Evolutionary conservation across 169 alveolate genomes (phyloP).

Genomic region (Cryptosporidium felis): DNA sequence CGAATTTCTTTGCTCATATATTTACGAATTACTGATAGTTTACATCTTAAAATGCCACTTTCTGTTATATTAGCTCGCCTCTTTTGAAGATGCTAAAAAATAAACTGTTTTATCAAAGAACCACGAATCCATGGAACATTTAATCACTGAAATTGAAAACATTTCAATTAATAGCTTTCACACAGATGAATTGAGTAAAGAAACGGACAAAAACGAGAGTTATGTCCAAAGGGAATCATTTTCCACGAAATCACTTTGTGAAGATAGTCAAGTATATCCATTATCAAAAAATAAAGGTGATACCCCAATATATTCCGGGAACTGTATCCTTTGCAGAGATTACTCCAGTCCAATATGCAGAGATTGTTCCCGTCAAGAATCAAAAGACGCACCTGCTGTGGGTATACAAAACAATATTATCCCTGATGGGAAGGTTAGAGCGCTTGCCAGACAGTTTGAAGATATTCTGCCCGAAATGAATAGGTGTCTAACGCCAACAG

Average conservation of each 20-base stretch:
- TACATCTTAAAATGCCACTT: too few relatives aligned
- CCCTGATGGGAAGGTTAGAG: constrained; percentile 68
- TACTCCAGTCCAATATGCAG: constrained; percentile 56
- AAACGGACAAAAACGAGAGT: constrained; percentile 4
- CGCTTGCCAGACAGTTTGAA: constrained; percentile 61
- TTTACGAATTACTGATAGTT: too few relatives aligned
- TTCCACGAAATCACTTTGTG: background rate
- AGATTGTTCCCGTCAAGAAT: constrained; percentile 8
- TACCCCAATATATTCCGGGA: background rate
- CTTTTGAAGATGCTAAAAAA: too few relatives aligned
- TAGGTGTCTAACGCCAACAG: too few relatives aligned
- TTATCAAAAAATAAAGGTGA: background rate
- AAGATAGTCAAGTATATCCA: background rate
- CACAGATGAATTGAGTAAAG: constrained; percentile 18
- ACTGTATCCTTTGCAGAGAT: constrained; percentile 58
- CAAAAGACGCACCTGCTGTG: too few relatives aligned
- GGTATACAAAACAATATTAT: constrained; percentile 4
- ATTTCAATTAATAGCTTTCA: constrained; percentile 14
- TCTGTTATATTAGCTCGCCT: too few relatives aligned
- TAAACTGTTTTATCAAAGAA: background rate
- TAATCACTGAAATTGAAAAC: constrained; percentile 36
- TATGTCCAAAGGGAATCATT: background rate
- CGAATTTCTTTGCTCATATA: too few relatives aligned
- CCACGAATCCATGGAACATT: background rate
- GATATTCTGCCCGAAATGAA: constrained; percentile 5